Conservation (phyloP, 192 early-diverging fungal genomes). For the Linderina pennispora region DNA sequence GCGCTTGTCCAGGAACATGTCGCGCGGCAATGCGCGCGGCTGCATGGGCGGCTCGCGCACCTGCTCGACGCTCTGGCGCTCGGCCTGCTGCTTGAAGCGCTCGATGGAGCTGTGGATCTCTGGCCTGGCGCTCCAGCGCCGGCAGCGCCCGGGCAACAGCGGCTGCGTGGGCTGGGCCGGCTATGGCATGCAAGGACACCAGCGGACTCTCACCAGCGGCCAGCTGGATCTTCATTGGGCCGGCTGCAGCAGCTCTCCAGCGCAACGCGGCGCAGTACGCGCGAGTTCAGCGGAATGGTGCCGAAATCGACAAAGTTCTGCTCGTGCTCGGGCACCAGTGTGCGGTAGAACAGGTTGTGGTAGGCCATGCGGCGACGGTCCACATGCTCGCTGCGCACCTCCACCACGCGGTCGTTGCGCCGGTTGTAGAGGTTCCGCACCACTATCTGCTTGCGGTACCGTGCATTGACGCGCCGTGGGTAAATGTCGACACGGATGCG, state of each 20-base stretch:
- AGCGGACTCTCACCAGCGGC: constrained; percentile 40
- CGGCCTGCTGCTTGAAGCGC: constrained; percentile 31
- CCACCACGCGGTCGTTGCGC: constrained; percentile 84
- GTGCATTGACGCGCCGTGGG: constrained; percentile 95
- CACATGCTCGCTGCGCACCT: constrained; percentile 89
- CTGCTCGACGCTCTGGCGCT: constrained; percentile 6
- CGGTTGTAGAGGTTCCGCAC: constrained; percentile 86
- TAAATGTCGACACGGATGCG: constrained; percentile 91
- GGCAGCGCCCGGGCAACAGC: constrained; percentile 20
- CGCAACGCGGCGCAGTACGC: constrained; percentile 67
- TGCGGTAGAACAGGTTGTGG: constrained; percentile 91
- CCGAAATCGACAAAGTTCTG: constrained; percentile 97
- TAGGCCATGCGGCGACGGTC: constrained; percentile 96
- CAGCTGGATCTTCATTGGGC: constrained; percentile 23
- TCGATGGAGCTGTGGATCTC: constrained; percentile 37
- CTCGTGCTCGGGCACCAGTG: constrained; percentile 71
- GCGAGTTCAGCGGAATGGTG: constrained; percentile 73
- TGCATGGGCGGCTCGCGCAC: background rate
- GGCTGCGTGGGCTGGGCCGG: constrained; percentile 19
- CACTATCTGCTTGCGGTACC: constrained; percentile 94
- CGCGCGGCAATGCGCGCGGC: constrained; percentile 5
- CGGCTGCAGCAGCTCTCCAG: constrained; percentile 77
- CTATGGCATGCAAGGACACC: constrained; percentile 18
- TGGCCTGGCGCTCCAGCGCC: constrained; percentile 41
- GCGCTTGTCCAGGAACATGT: constrained; percentile 35